Evolutionary conservation across 345 rosid genomes (phyloP), one percentile per base, ranked within the genome.

Genomic region (Anastatica hierochuntica): DNA sequence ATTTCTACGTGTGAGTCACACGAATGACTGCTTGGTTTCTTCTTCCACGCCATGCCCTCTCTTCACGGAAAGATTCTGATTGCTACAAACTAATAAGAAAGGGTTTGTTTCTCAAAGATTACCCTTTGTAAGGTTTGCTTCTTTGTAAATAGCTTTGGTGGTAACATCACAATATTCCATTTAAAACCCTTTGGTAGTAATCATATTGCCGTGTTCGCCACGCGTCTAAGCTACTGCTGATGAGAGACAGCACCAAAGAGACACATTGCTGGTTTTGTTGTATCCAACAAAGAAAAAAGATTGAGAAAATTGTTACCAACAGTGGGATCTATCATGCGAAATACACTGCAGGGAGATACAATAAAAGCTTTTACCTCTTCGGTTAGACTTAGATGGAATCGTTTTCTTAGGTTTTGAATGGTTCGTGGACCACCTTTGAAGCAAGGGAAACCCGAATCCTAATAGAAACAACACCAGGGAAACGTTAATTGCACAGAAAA

Each of bases 381-480:
- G 3, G 99, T 92, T 67, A 88, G 80, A 62, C 88, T 88, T 53
- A 92, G 73, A 76, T 88, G 95, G 72, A 83, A 92, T 51, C 97
- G 70, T 72, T 92, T 92, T 72, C 99, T 77, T 39, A 92, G 72
- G 70, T 85, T 92, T 53, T 88, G 99, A 68, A 92, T 83, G 4
- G 95, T 82, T 45, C 97, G 81, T 7, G 88, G 88, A 56, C 97
- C 97, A 21, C 97, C 99, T 80, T 85, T 92, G 73, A 92, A 92
- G 79, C 99, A 92, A 29, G 99, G 98, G 69, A 83, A 92, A 33
- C 95, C 99, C 24, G 97, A 92, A 53, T 92, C 97, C 97, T 92
- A 74, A 67, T 67, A 45, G 45, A 64, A 62, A 33, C n/a, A 62
- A 45, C 10, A 68, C 63, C 54, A 53, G 31, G 31, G 14, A 34